Evolutionary conservation across 2,329 filamentous ascomycete species (phyloP).

Genomic region (Neofusicoccum laricinum): DNA sequence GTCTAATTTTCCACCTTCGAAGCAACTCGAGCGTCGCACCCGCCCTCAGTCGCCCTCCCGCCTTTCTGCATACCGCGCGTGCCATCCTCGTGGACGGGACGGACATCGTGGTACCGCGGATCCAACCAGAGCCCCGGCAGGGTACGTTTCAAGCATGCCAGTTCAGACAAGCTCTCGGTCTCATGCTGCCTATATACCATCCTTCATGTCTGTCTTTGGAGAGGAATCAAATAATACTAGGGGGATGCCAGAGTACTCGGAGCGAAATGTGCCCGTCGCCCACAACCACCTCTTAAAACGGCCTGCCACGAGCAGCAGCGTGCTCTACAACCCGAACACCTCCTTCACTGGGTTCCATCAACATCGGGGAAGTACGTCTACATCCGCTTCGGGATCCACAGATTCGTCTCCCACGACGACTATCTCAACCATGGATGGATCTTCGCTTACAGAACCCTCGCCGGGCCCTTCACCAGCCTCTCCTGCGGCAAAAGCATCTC

Average conservation of each 20-base stretch:
- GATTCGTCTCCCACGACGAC: slow-evolving; percentile 96
- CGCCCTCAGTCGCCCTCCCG: neutral
- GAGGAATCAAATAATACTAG: slow-evolving; percentile 51
- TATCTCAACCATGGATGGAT: slow-evolving; percentile 87
- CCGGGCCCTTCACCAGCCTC: slow-evolving; percentile 92
- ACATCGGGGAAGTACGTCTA: slow-evolving; percentile 75
- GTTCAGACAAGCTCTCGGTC: slow-evolving; percentile 32
- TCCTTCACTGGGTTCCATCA: slow-evolving; percentile 55
- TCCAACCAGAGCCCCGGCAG: neutral
- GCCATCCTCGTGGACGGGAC: neutral
- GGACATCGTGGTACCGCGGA: slow-evolving; percentile 4
- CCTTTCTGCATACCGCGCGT: neutral
- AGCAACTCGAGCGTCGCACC: slow-evolving; percentile 23
- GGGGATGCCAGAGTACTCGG: slow-evolving; percentile 47
- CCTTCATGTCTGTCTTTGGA: slow-evolving; percentile 74
- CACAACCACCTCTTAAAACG: slow-evolving; percentile 33
- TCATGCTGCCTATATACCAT: slow-evolving; percentile 56
- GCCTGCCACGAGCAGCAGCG: slow-evolving; percentile 34
- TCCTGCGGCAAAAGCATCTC: slow-evolving; percentile 68
- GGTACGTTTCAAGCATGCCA: slow-evolving; percentile 33
- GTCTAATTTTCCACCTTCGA: slow-evolving; percentile 34
- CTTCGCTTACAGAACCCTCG: slow-evolving; percentile 83
- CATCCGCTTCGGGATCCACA: slow-evolving; percentile 75
- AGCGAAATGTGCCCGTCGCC: slow-evolving; percentile 20
- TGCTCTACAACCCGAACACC: slow-evolving; percentile 25